Conservation (phyloP, 2,329 filamentous ascomycete species). For the Periglandula ipomoeae region DNA sequence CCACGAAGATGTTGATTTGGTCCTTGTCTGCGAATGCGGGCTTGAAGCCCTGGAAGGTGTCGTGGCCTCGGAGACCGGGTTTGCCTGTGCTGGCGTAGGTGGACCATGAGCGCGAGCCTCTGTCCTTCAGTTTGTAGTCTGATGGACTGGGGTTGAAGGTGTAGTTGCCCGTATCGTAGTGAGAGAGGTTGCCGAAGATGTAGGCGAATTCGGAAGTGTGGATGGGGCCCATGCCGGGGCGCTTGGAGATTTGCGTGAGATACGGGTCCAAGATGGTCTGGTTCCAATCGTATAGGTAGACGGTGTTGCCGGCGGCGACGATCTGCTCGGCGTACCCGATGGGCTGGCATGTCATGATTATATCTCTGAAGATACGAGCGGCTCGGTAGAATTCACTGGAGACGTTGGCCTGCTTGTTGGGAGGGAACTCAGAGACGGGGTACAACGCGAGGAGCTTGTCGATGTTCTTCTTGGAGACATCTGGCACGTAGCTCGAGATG, state of each 20-base stretch:
- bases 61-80: conserved; percentile 20
- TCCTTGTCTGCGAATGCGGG: conserved; percentile 22
- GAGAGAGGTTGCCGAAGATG: conserved; percentile 36
- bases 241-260: conserved; percentile 22
- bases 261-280: conserved; percentile 41
- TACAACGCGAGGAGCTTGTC: conserved; percentile 38
- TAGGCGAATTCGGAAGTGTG: conserved; percentile 47
- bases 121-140: conserved; percentile 30
- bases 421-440: conserved; percentile 35
- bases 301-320: conserved; percentile 24
- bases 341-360: conserved; percentile 40
- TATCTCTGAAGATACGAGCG: conserved; percentile 40
- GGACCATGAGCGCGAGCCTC: conserved; percentile 37
- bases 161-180: conserved; percentile 29
- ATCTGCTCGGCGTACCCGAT: conserved; percentile 32
- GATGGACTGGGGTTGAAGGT: conserved; percentile 25
- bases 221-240: conserved; percentile 33
- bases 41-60: conserved; percentile 33
- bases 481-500: conserved; percentile 29
- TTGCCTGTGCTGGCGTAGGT: conserved; percentile 32
- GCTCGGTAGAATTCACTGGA: conserved; percentile 40
- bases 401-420: conserved; percentile 26
- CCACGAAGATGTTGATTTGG: conserved; percentile 28
- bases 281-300: conserved; percentile 44
- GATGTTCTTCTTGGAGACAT: conserved; percentile 24